Base-by-base conservation (phyloP, 164 flowering plant genomes). In the Nymphaea thermarum region DNA sequence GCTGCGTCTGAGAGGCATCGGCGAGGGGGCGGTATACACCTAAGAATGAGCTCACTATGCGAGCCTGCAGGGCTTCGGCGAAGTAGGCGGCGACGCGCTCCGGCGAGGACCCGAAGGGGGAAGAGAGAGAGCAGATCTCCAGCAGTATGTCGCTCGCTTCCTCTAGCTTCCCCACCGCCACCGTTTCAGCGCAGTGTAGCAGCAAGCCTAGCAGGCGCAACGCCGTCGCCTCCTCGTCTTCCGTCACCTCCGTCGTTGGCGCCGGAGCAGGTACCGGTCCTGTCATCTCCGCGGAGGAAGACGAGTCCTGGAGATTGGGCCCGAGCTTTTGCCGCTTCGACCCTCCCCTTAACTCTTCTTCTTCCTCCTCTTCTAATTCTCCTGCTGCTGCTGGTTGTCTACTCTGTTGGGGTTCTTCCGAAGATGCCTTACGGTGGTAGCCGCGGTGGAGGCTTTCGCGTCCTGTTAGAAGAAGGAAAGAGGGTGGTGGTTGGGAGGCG, bases 31-130 rank as follows among this genome's bases (percentile, higher is more conserved):
- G 65, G 78, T 85, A 85, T 51, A 78, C 68, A 15, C 88, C 83
- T 4, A 88, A 70, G 71, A 76, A 82, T 5, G 90, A 86, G 64
- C 78, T 77, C 60, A 88, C 66, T 60, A 93, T 79, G 5, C 95
- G 83, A 5, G 92, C 76, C 47, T 80, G 86, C 12, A 93, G 85
- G 6, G 92, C 95, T 68, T 89, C 84, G 6, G 88, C 81, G 75
- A 93, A 93, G 78, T 88, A 90, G 44, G 96, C 90, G 0, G 88
- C 93, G 14, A 93, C 96, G 5, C 98, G 85, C 64, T 87, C 89
- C 14, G 93, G 86, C 10, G 98, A 85, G 0, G 93, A 77, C 2
- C 96, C 98, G 78, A 80, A 90, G 3, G 98, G 98, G 0, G 98
- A 87, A 0, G 96, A 80, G 8, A 91, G 80, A 75, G 83, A 86